phyloP scores from a whole-genome alignment of 2,329 filamentous ascomycete genomes.

The Beauveria asiatica region DNA sequence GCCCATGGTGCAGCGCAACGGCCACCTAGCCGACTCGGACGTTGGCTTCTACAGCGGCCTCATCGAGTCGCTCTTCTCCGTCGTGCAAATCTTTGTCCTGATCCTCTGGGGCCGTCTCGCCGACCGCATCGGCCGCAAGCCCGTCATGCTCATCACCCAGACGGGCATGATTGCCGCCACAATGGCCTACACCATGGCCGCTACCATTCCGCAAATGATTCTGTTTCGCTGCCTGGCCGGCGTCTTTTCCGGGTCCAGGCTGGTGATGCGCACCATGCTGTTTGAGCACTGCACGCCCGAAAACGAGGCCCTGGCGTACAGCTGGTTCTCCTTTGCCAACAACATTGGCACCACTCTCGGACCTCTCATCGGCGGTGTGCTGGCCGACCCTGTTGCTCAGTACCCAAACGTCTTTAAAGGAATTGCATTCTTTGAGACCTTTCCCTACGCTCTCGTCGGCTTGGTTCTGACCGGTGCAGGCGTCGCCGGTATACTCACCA shows the following conservation, averaged over 20 bases:
- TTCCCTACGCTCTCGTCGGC: constrained; percentile 48
- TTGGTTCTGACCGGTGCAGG: constrained; percentile 47
- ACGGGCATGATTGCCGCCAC: constrained; percentile 53
- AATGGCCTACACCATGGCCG: constrained; percentile 59
- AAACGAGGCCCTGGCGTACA: constrained; percentile 66
- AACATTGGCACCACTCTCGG: constrained; percentile 70
- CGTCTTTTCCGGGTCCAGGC: constrained; percentile 63
- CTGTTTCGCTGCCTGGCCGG: constrained; percentile 64
- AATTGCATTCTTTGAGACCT: constrained; percentile 37
- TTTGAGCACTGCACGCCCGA: constrained; percentile 60
- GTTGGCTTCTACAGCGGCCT: constrained; percentile 74
- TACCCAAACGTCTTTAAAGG: constrained; percentile 47
- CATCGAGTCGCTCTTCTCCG: constrained; percentile 65
- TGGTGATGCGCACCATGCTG: constrained; percentile 71
- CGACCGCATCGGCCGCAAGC: constrained; percentile 64
- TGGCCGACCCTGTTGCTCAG: constrained; percentile 58
- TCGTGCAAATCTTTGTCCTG: constrained; percentile 69
- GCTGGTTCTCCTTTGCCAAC: constrained; percentile 65
- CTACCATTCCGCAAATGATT: constrained; percentile 65
- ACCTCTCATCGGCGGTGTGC: constrained; percentile 59
- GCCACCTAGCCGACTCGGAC: constrained; percentile 50
- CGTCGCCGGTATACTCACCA: constrained; percentile 41
- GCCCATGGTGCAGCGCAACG: constrained; percentile 64
- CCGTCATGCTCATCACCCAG: constrained; percentile 60
- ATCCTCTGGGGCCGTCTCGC: constrained; percentile 56